Base-by-base conservation (phyloP, 495 filamentous ascomycete genomes). In the Parachaetomium inaequale region DNA sequence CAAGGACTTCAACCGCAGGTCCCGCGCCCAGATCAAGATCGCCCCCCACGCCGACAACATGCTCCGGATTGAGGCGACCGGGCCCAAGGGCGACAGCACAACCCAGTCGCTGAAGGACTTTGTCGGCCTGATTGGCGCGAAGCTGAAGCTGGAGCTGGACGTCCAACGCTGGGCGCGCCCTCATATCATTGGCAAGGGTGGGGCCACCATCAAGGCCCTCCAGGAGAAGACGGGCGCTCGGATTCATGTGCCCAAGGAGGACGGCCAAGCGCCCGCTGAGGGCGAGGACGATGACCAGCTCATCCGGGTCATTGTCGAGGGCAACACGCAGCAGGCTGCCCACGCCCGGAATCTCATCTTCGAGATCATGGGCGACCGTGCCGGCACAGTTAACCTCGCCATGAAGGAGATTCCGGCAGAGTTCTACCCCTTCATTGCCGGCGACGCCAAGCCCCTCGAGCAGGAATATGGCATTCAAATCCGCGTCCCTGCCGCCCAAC, bases 351-450 rank as follows among this genome's bases (percentile, higher is more conserved):
- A 86, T n/a, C 86, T 87, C 57, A 92, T 99, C 61, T 82, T 88
- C 66, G 83, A 83, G 56, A 96, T 97, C 70, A 90, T 90, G 25
- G 88, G 88, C 66, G 92, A 96, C 74, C 87, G 89, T 28, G 87
- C 88, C 19, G 88, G 91, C 19, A 91, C 85, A 66, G 87, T 93
- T 69, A 93, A 81, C 74, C 74, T 90, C 32, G 85, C 86, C 38
- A 72, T 98, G 62, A 88, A 86, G 72, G 82, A 87, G 17, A 87
- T 97, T 61, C 93, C 93, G 3, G 86, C 93, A 21, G 91, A 96
- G 71, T 95, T 90, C 72, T 99, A 92, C 75, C 95, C 93, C 15
- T 98, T 98, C 79, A 89, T 99, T 72, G 88, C 90, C 26, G 93
- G 93, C 34, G 77, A 82, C 49, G 75, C 90, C 62, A 81, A 83